phyloP scores from a whole-genome alignment of 192 early-diverging fungal species.

The Coemansia sp. region DNA sequence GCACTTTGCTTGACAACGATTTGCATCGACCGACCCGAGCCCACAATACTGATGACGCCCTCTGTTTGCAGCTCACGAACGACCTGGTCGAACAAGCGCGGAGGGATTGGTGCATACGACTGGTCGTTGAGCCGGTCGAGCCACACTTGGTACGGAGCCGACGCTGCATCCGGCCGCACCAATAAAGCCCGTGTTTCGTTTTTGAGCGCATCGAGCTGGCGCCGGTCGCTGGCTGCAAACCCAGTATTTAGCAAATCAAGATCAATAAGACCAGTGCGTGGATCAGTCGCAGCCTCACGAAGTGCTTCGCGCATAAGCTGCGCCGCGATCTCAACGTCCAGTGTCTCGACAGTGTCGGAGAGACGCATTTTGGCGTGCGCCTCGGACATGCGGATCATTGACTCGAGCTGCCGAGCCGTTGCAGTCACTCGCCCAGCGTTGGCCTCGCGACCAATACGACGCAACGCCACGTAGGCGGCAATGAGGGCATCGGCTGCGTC shows the following conservation, averaged over 20 bases:
- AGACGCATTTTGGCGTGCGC: slow-evolving; percentile 91
- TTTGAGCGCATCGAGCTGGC: slow-evolving; percentile 52
- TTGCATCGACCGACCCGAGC: slow-evolving; percentile 41
- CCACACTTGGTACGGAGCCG: slow-evolving; percentile 32
- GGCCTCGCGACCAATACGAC: slow-evolving; percentile 64
- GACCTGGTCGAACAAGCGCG: slow-evolving; percentile 59
- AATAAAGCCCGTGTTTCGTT: slow-evolving; percentile 41
- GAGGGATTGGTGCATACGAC: slow-evolving; percentile 52
- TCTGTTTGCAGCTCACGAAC: slow-evolving; percentile 58
- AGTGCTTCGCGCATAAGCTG: slow-evolving; percentile 85
- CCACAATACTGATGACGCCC: slow-evolving; percentile 47
- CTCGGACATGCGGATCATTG: slow-evolving; percentile 94
- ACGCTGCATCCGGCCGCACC: slow-evolving; percentile 21
- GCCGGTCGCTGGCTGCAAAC: slow-evolving; percentile 73
- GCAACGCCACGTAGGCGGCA: slow-evolving; percentile 78
- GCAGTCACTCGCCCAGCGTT: slow-evolving; percentile 71
- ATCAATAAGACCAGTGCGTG: slow-evolving; percentile 89
- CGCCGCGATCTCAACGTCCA: slow-evolving; percentile 88
- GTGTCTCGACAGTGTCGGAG: slow-evolving; percentile 66
- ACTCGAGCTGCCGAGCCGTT: slow-evolving; percentile 93
- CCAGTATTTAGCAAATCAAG: slow-evolving; percentile 91
- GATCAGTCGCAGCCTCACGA: slow-evolving; percentile 89
- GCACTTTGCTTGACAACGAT: slow-evolving; percentile 51
- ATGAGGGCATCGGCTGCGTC: slow-evolving; percentile 75
- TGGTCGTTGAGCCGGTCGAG: slow-evolving; percentile 51